phyloP scores from a whole-genome alignment of 2,329 filamentous ascomycete genomes.

The Coniochaeta prunicola region DNA sequence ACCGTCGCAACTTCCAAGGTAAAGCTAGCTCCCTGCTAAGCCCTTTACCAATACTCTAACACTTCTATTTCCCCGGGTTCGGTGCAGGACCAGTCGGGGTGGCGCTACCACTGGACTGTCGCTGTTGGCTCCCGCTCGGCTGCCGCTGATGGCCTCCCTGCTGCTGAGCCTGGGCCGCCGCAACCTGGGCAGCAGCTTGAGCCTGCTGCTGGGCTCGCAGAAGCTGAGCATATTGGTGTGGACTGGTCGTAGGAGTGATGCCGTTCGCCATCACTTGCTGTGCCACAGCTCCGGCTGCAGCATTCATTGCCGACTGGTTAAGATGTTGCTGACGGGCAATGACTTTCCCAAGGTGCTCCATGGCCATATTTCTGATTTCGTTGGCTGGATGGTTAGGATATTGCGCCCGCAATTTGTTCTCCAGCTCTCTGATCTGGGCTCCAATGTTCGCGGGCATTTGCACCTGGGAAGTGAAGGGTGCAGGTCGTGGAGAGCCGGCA shows the following conservation, averaged over 20 bases:
- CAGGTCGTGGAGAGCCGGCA: slow-evolving; percentile 36
- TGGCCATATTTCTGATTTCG: slow-evolving; percentile 42
- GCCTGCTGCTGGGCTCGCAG: slow-evolving; percentile 50
- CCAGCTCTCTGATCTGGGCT: slow-evolving; percentile 42
- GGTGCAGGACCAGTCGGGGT: slow-evolving; percentile 10
- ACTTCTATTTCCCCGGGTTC: slow-evolving; percentile 11
- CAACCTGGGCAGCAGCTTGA: slow-evolving; percentile 19
- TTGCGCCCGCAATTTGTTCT: slow-evolving; percentile 42
- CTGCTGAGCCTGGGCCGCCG: slow-evolving; percentile 2
- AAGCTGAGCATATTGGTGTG: slow-evolving; percentile 53
- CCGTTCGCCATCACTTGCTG: slow-evolving; percentile 42
- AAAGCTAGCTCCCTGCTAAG: neutral
- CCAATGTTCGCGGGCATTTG: slow-evolving; percentile 36
- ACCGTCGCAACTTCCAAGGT: neutral
- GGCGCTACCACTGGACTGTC: slow-evolving; percentile 17
- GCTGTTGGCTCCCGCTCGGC: neutral
- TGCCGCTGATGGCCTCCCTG: slow-evolving; percentile 9
- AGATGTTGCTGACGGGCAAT: slow-evolving; percentile 38
- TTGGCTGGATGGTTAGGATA: slow-evolving; percentile 44
- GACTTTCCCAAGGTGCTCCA: slow-evolving; percentile 38
- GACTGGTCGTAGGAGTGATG: slow-evolving; percentile 40
- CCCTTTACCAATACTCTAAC: neutral
- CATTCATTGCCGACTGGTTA: slow-evolving; percentile 38
- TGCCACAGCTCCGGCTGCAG: slow-evolving; percentile 39
- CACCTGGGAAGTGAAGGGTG: slow-evolving; percentile 27